Base-by-base conservation (phyloP, 768 basidiomycete species). In the Sarcomyxa edulis region DNA sequence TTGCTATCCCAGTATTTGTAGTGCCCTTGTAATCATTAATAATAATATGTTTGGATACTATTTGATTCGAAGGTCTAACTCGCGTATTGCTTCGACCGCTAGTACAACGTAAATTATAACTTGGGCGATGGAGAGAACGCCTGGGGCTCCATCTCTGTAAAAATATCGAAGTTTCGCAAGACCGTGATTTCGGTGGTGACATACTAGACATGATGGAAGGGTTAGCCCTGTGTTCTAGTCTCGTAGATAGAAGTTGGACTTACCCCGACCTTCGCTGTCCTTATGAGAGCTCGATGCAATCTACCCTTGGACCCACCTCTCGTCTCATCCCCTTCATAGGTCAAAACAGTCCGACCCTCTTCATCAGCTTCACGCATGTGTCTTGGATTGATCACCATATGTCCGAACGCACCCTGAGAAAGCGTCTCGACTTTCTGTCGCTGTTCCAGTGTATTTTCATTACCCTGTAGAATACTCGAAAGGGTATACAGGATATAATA, bases 261-360 rank as follows among this genome's bases (percentile, higher is more conserved):
- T 56, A 83, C 80, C 47, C 70, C 74, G 39, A 62, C 68, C 48
- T 69, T 65, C 7, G 60, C 62, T 32, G 71, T 54, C 50, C 59
- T 71, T 21, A 79, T 64, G 14, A 69, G 39, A 6, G 69, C 71
- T 12, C 84, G 71, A 61, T 87, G 84, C 14, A 74, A 56, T 14
- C 76, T 62, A 5, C 82, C 82, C 33, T 64, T 58, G 1, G 70
- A 57, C 5, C 82, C 82, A 4, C 80, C 83, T 15, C 77, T 64
- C 12, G 69, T 65, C 59, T 84, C 81, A 51, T 87, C 84, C 10
- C 81, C 83, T 56, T 85, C 80, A 40, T 81, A 84, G 1, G 76
- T 72, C 31, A 85, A 56, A 24, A 75, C 61, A 5, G 60, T 59
- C 24, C 64, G 56, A 5, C 76, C 78, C 23, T 68, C 54, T n/a